These are phyloP conservation scores for Penicillium sp. DNA, from an alignment of 2,329 filamentous ascomycete genomes.

Conservation along the genomic window DNA sequence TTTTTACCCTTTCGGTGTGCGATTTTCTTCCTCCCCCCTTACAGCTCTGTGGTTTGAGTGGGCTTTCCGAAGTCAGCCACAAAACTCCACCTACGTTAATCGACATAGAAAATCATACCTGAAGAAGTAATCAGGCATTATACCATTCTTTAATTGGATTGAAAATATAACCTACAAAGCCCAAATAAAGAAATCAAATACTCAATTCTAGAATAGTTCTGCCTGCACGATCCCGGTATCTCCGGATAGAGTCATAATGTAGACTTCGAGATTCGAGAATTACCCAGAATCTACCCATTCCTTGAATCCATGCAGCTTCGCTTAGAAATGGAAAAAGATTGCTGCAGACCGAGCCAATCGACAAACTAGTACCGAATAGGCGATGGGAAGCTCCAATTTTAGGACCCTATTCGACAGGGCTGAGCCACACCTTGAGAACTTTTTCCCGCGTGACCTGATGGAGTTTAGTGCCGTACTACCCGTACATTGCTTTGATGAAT, in stretches of 20 bases:
- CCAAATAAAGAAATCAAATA: neutral
- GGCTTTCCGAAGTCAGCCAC: constrained; percentile 12
- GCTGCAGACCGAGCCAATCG: constrained; percentile 15
- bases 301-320: neutral
- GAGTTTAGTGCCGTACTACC: neutral
- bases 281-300: neutral
- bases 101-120: neutral
- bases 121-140: neutral
- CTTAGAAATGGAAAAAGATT: constrained; percentile 6
- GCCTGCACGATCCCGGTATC: neutral
- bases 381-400: constrained; percentile 7
- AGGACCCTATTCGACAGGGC: constrained; percentile 15
- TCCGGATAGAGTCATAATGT: constrained; percentile 1
- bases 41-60: constrained; percentile 9
- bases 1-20: neutral
- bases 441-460: constrained; percentile 6
- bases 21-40: neutral
- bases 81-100: constrained; percentile 6
- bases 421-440: constrained; percentile 22
- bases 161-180: neutral
- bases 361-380: constrained; percentile 10
- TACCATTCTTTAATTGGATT: constrained; percentile 6
- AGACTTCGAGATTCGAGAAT: neutral
- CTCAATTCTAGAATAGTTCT: constrained; percentile 1
- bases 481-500: neutral